These are phyloP conservation scores for Phytophthora syringae DNA, from an alignment of 352 stramenopile species.

Conservation along the genomic window DNA sequence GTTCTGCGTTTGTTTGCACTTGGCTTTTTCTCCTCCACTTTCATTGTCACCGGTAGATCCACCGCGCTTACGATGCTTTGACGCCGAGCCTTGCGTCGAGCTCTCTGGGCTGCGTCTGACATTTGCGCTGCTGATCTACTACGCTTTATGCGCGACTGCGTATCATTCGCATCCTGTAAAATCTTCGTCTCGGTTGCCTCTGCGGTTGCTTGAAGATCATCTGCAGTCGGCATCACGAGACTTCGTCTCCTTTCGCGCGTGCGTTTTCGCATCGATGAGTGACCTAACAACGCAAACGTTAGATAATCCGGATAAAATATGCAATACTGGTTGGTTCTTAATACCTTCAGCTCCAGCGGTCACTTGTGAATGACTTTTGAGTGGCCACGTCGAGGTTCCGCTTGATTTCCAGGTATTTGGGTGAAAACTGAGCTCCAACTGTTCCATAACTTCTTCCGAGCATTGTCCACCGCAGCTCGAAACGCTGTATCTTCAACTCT, in stretches of 20 bases:
- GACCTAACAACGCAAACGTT: conserved; percentile 9
- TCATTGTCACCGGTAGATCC: conserved; percentile 11
- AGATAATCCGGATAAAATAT: too few relatives aligned
- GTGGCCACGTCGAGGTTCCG: neutral
- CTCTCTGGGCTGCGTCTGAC: conserved; percentile 14
- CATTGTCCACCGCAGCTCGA: conserved; percentile 26
- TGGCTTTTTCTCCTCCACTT: conserved; percentile 3
- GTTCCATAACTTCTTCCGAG: conserved; percentile 31
- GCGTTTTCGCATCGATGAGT: conserved; percentile 32
- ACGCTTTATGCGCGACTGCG: conserved; percentile 17
- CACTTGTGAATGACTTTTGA: neutral
- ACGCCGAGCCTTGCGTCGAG: conserved; percentile 36
- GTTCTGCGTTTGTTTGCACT: conserved; percentile 12
- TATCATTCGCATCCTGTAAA: conserved; percentile 5
- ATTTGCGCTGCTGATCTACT: conserved; percentile 6
- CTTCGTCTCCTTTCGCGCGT: conserved; percentile 36
- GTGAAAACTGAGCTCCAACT: conserved; percentile 26
- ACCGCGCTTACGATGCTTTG: conserved; percentile 48
- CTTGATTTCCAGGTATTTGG: conserved; percentile 3
- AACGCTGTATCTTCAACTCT: conserved; percentile 20
- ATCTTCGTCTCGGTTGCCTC: neutral
- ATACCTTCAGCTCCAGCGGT: conserved; percentile 14
- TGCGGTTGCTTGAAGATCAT: conserved; percentile 28
- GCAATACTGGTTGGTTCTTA: neutral
- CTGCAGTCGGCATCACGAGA: conserved; percentile 30